Evolutionary conservation across 106 monocot species (phyloP), one percentile per base, ranked within the genome.

Genomic region (Hemerocallis citrina): DNA sequence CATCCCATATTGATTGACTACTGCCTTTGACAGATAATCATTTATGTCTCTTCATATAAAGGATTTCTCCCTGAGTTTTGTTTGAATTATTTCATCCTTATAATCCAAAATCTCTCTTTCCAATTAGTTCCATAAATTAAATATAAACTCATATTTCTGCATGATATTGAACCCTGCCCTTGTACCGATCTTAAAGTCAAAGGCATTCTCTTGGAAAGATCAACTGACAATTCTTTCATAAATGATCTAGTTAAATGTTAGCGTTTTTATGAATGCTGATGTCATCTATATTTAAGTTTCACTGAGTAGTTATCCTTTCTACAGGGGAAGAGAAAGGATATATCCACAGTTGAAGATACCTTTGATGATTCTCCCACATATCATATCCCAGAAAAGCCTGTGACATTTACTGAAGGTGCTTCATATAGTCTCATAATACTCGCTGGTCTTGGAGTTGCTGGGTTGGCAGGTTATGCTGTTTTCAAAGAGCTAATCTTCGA

Each of bases 401-500:
- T 96, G 57, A 90, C 89, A 22, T 96, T 96, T 63, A 57, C 81
- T 14, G 95, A 96, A 68, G 95, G 95, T 66, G 95, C 95, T 67
- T 96, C 95, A 28, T 96, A 96, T 60, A 81, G 86, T 72, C 28
- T 90, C 34, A 43, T 87, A 25, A 90, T 96, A 81, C 76, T 96
- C 59, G 83, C 81, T 1, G 95, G 95, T 19, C 81, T 96, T 20
- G 95, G 86, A 34, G 32, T 89, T 61, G 95, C 95, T 20, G 84
- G 68, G 6, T 64, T 89, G 48, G 95, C 95, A 52, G 95, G 76
- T 33, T 96, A 96, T 90, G 90, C 83, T 57, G 95, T 90, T 49
- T 90, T 96, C 17, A 96, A 96, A 69, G 95, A 96, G 50, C 81
- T 96, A 59, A 90, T 96, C 17, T 90, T 96, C 68, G 68, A 96